Evolutionary conservation across 1,284 basidiomycete species (phyloP), one percentile per base, ranked within the genome.

Genomic region (Psilocybe mexicana): DNA sequence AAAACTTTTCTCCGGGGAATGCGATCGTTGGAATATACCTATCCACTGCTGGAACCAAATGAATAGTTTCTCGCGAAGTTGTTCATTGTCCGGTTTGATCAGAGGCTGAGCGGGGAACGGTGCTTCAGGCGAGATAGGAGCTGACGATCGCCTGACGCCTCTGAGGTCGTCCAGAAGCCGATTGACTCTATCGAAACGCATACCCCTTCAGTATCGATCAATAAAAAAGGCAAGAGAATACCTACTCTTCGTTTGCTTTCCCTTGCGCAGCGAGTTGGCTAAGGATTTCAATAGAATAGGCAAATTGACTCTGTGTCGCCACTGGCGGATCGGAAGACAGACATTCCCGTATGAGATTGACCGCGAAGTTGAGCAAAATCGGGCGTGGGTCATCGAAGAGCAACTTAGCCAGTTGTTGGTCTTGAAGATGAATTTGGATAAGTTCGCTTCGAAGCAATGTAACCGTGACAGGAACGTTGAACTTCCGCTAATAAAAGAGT

Each of bases 1-100:
- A 69, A 99, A 99, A 52, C 89, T 90, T 74, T 96, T 96, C 76
- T 99, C 97, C 12, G 93, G 88, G 42, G 90, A 85, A 61, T 87
- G 86, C 47, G 95, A 93, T 60, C 92, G 87, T 76, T 96, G 93
- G 81, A 94, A 99, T 62, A 98, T 90, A 55, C 84, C 83, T 62
- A 98, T 93, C 97, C 97, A 99, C 78, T 98, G 88, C 67, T 92
- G 89, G 77, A 92, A 92, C 84, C 87, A 90, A 52, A 83, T 77
- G 62, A 84, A 83, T 0, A 92, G 72, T 61, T 88, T 88, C 63
- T 90, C 86, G 43, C 88, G 79, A 51, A 90, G 75, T 59, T 87
- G 83, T 51, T 90, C 88, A 2, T 81, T 84, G 70, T 90, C 89
- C 2, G 87, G 82, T 67, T 88, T 88, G 49, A 78, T 77, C 4